Conservation (phyloP, 1,139 yeast species). For the Candida mesenterica region DNA sequence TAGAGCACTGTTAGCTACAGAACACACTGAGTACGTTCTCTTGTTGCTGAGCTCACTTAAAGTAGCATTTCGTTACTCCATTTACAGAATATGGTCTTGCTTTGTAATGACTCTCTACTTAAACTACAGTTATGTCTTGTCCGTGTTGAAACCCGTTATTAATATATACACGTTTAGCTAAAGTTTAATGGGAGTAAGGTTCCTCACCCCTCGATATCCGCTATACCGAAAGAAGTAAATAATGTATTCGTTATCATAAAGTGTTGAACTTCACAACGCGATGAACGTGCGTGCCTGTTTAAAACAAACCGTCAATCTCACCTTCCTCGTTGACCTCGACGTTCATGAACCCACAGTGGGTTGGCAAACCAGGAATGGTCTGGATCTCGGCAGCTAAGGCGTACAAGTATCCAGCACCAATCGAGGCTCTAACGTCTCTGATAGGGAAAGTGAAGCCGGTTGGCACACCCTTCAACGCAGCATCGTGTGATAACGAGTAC, state of each 20-base stretch:
- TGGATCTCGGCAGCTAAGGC: slow-evolving; percentile 97
- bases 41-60: too few relatives aligned
- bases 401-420: slow-evolving; percentile 95
- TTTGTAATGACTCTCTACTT: too few relatives aligned
- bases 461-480: slow-evolving; percentile 92
- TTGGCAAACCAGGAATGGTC: slow-evolving; percentile 97
- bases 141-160: slow-evolving; percentile 9
- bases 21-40: too few relatives aligned
- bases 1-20: too few relatives aligned
- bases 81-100: too few relatives aligned
- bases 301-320: slow-evolving; percentile 92
- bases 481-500: slow-evolving; percentile 93
- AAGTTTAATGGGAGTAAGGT: neutral
- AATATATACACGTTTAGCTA: neutral
- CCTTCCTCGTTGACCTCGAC: slow-evolving; percentile 93
- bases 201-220: neutral
- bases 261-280: slow-evolving; percentile 15
- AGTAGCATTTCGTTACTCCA: too few relatives aligned
- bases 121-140: too few relatives aligned
- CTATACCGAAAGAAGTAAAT: slow-evolving; percentile 5
- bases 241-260: slow-evolving; percentile 7
- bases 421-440: slow-evolving; percentile 89
- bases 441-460: slow-evolving; percentile 92
- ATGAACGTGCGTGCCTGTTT: slow-evolving; percentile 15
- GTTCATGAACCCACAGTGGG: slow-evolving; percentile 95